Evolutionary conservation across 805 yeast genomes (phyloP).

Genomic region (Candida patagonica): DNA sequence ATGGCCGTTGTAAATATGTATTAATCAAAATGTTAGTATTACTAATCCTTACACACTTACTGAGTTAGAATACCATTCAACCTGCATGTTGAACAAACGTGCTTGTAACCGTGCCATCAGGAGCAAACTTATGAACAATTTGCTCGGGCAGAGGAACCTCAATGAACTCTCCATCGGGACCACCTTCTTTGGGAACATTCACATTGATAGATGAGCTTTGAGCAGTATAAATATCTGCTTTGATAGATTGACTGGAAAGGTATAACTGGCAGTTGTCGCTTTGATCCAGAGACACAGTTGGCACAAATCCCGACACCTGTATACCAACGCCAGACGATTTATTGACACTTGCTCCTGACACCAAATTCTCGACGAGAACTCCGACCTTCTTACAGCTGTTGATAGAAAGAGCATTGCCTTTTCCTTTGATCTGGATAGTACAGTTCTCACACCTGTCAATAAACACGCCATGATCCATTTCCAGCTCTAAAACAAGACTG

Average conservation of each 20-base stretch:
- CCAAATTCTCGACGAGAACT: slow-evolving; percentile 71
- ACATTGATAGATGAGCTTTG: slow-evolving; percentile 79
- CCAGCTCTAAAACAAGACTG: slow-evolving; percentile 66
- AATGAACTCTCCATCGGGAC: slow-evolving; percentile 46
- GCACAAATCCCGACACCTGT: slow-evolving; percentile 75
- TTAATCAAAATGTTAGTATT: not conserved
- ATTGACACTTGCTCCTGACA: slow-evolving; percentile 82
- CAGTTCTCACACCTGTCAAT: slow-evolving; percentile 70
- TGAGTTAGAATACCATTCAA: slow-evolving; percentile 20
- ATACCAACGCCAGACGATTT: slow-evolving; percentile 73
- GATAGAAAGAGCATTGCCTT: slow-evolving; percentile 79
- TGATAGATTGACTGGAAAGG: slow-evolving; percentile 60
- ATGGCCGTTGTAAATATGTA: slow-evolving; percentile 11
- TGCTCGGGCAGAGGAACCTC: slow-evolving; percentile 92
- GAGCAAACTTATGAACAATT: slow-evolving; percentile 58
- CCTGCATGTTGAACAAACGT: slow-evolving; percentile 79
- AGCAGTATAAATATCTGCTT: slow-evolving; percentile 72
- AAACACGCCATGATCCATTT: slow-evolving; percentile 79
- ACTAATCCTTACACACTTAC: not conserved
- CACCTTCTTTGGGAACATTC: slow-evolving; percentile 65
- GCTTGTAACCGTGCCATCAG: slow-evolving; percentile 52
- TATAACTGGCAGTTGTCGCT: slow-evolving; percentile 79
- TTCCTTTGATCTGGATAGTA: slow-evolving; percentile 79
- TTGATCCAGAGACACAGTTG: slow-evolving; percentile 81
- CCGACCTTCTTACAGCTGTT: slow-evolving; percentile 66